Evolutionary conservation across 768 basidiomycete genomes (phyloP).

Genomic region (Hysterangium stoloniferum): DNA sequence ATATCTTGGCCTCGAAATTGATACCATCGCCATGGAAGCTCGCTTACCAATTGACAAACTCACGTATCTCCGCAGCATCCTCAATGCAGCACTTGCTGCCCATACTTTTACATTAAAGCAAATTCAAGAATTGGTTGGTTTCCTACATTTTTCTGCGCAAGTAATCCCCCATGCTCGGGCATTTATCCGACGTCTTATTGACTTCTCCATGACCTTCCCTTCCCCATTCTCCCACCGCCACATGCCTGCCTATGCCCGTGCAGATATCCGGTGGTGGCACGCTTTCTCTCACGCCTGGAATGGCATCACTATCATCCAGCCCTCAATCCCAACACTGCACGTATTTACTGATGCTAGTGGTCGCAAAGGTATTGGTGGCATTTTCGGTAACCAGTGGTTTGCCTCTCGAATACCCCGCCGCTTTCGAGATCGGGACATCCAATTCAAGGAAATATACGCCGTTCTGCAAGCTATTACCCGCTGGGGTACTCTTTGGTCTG

Average conservation of each 20-base stretch:
- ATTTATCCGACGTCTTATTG: constrained; percentile 23
- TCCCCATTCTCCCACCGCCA: constrained; percentile 17
- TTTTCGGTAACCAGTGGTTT: constrained; percentile 22
- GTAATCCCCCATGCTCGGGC: constrained; percentile 26
- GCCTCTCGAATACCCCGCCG: constrained; percentile 19
- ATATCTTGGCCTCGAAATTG: constrained; percentile 17
- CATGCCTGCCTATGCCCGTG: constrained; percentile 17
- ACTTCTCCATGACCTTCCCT: constrained; percentile 23
- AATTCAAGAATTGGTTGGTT: constrained; percentile 27
- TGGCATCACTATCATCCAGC: constrained; percentile 17
- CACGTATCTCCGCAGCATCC: constrained; percentile 13
- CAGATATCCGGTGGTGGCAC: constrained; percentile 29
- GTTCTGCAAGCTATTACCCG: constrained; percentile 25
- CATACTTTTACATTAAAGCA: constrained; percentile 19
- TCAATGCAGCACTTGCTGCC: constrained; percentile 19
- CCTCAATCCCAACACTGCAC: constrained; percentile 6
- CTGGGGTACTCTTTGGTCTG: constrained; percentile 22
- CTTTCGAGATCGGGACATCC: constrained; percentile 22
- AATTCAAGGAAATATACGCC: constrained; percentile 22
- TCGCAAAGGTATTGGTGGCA: constrained; percentile 21
- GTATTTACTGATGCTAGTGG: constrained; percentile 30
- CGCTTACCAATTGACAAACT: constrained; percentile 28
- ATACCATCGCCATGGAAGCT: constrained; percentile 25
- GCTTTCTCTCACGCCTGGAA: constrained; percentile 24
- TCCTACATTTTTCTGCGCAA: constrained; percentile 28